Percentiles rank a stretch among this genome's conserved stretches.
phyloP scores from a whole-genome alignment of 2,329 filamentous ascomycete species.

The Ambrosiella beaveri region DNA sequence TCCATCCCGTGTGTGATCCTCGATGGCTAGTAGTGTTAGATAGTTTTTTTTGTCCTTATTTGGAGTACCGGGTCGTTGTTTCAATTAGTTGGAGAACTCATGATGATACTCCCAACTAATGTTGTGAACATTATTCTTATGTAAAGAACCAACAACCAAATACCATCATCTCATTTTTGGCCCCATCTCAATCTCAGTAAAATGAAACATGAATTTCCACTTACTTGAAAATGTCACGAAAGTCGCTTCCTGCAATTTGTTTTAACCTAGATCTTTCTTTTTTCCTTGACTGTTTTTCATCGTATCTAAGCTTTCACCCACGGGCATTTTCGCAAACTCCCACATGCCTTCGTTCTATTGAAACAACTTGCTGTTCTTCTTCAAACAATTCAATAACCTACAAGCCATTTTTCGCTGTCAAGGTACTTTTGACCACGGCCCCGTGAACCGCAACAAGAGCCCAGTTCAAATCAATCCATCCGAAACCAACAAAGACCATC shows the following conservation, averaged over 20 bases:
- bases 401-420: neutral
- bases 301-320: neutral
- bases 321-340: neutral
- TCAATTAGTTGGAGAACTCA: too few relatives aligned
- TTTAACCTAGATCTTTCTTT: neutral
- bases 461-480: neutral
- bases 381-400: neutral
- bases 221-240: neutral
- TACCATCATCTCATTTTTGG: neutral
- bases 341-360: neutral
- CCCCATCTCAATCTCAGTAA: neutral
- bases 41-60: too few relatives aligned
- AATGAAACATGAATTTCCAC: neutral
- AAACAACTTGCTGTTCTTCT: neutral
- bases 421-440: neutral
- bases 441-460: neutral
- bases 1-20: neutral
- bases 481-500: neutral
- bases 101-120: too few relatives aligned
- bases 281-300: neutral
- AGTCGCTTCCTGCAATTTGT: neutral
- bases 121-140: too few relatives aligned
- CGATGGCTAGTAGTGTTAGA: too few relatives aligned
- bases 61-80: too few relatives aligned
- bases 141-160: too few relatives aligned